Conservation (phyloP, 2,329 filamentous ascomycete species). For the Emericellopsis atlantica region DNA sequence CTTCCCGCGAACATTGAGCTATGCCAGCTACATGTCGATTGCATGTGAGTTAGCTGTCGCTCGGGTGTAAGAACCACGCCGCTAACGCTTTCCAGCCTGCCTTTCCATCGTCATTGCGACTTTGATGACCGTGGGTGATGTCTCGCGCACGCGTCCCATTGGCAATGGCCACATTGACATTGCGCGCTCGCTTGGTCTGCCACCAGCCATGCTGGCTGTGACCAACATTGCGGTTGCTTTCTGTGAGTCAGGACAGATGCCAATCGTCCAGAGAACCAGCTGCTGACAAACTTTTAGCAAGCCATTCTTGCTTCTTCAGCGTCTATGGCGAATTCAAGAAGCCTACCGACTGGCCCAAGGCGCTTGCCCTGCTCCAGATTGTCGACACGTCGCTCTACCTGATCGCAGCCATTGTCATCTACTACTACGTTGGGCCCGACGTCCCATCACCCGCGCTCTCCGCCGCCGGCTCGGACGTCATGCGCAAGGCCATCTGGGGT, state of each 20-base stretch:
- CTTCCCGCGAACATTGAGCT: slow-evolving; percentile 48
- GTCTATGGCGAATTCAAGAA: slow-evolving; percentile 21
- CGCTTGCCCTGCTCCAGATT: slow-evolving; percentile 16
- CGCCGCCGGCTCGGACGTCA: slow-evolving; percentile 22
- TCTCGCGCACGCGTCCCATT: slow-evolving; percentile 33
- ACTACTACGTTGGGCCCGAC: slow-evolving; percentile 15
- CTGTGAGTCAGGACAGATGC: slow-evolving; percentile 16
- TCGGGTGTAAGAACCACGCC: neutral
- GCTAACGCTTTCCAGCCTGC: slow-evolving; percentile 37
- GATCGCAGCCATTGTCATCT: slow-evolving; percentile 17
- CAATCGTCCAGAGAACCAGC: neutral
- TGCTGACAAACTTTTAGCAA: slow-evolving; percentile 14
- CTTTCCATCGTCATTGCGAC: slow-evolving; percentile 49
- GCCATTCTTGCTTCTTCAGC: slow-evolving; percentile 27
- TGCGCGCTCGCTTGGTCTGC: slow-evolving; percentile 27
- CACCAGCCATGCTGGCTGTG: slow-evolving; percentile 41
- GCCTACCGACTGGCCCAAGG: slow-evolving; percentile 17
- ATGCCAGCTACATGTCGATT: slow-evolving; percentile 49
- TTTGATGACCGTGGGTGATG: slow-evolving; percentile 49
- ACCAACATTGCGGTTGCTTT: slow-evolving; percentile 58
- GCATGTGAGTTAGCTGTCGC: slow-evolving; percentile 22
- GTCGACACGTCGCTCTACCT: slow-evolving; percentile 19
- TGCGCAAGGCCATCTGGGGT: slow-evolving; percentile 19
- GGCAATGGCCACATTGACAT: slow-evolving; percentile 18
- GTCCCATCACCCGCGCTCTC: slow-evolving; percentile 19